phyloP scores from a whole-genome alignment of 2,329 filamentous ascomycete species.

The Colletotrichum sp. region DNA sequence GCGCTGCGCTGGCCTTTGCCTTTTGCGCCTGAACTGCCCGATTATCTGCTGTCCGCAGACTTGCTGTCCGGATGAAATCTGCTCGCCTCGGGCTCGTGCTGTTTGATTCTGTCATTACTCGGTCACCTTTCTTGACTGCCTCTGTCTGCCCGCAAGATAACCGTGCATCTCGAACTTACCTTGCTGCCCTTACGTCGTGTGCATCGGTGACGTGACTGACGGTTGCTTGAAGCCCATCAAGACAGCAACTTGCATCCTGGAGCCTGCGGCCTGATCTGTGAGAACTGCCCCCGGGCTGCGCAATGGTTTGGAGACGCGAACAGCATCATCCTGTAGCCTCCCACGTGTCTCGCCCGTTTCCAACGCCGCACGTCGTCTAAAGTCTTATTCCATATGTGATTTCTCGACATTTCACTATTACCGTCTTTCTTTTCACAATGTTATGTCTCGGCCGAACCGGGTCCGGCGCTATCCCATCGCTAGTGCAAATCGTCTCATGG shows the following conservation, averaged over 20 bases:
- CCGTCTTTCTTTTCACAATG: neutral
- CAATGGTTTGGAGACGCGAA: neutral
- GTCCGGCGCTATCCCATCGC: neutral
- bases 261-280: neutral
- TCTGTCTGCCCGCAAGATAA: neutral
- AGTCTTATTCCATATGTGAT: neutral
- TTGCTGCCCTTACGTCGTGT: neutral
- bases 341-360: neutral
- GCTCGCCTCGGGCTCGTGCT: neutral
- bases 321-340: neutral
- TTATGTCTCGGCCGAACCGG: constrained; percentile 6
- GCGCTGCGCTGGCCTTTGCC: neutral
- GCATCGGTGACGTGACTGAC: neutral
- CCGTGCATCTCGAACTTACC: neutral
- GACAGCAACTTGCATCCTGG: neutral
- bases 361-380: neutral
- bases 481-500: constrained; percentile 3
- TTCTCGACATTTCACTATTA: neutral
- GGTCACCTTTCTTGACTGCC: neutral
- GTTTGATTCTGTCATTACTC: neutral
- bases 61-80: neutral
- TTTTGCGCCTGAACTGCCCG: neutral
- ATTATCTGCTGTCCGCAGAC: neutral
- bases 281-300: neutral
- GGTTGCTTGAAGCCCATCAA: neutral